Evolutionary conservation across 805 yeast genomes (phyloP).

Genomic region (Zygosaccharomyces lentus): DNA sequence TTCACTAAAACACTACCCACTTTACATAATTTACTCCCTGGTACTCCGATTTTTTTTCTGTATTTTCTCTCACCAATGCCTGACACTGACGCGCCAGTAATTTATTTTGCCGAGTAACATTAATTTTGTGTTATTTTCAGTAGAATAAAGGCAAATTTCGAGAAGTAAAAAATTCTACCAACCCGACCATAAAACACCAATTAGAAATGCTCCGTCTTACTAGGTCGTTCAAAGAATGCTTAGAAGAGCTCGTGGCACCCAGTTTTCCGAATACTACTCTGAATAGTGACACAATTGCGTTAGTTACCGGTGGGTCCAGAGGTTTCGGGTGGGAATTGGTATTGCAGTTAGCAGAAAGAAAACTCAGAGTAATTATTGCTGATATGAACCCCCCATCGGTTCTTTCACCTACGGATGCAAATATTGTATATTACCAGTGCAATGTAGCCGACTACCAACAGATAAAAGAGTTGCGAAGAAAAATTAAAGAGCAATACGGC

Average conservation of each 20-base stretch:
- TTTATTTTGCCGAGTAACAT: slow-evolving; percentile 15
- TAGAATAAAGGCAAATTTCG: background rate
- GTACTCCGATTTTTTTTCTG: background rate
- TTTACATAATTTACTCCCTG: background rate
- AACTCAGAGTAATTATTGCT: slow-evolving; percentile 57
- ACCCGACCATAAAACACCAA: background rate
- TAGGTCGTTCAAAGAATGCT: background rate
- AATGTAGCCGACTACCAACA: slow-evolving; percentile 58
- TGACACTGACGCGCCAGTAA: background rate
- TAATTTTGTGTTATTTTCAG: slow-evolving; percentile 15
- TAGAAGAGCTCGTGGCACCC: slow-evolving; percentile 2
- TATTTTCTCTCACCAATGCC: background rate
- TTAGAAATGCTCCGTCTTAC: background rate
- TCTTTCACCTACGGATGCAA: slow-evolving; percentile 29
- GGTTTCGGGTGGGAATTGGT: slow-evolving; percentile 76
- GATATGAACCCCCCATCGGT: slow-evolving; percentile 45
- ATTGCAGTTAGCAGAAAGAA: slow-evolving; percentile 38
- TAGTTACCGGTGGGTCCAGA: slow-evolving; percentile 79
- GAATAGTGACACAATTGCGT: slow-evolving; percentile 48
- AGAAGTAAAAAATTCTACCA: background rate
- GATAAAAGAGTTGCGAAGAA: slow-evolving; percentile 39
- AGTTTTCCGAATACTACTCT: background rate
- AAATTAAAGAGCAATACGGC: slow-evolving; percentile 49
- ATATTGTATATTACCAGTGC: slow-evolving; percentile 56
- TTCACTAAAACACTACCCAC: background rate